Evolutionary conservation across 371 early-diverging fungal species (phyloP).

Genomic region (Mortierella sp.): DNA sequence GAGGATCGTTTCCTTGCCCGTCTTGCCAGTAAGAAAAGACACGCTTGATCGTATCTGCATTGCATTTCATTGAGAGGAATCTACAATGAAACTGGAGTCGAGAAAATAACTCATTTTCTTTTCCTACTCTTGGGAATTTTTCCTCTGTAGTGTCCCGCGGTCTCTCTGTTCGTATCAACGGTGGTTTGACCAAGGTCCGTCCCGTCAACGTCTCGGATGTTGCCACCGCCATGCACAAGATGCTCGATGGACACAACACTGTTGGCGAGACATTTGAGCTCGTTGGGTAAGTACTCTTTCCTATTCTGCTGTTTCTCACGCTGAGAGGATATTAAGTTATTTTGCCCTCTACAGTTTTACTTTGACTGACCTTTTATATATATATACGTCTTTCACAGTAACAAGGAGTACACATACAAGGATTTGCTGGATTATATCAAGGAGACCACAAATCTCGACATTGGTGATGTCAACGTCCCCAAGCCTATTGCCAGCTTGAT

Average conservation of each 20-base stretch:
- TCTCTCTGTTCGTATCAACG: constrained; percentile 79
- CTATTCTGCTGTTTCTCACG: not conserved
- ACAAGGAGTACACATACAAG: constrained; percentile 79
- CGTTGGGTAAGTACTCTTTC: constrained; percentile 70
- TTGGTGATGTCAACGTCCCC: constrained; percentile 69
- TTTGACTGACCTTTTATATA: not conserved
- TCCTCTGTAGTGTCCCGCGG: constrained; percentile 52
- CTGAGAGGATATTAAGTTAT: not conserved
- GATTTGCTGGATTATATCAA: constrained; percentile 82
- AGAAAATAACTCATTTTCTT: too few species aligned
- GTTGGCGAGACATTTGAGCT: constrained; percentile 92
- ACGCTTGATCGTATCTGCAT: too few species aligned
- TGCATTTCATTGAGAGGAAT: not conserved
- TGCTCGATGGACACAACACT: constrained; percentile 77
- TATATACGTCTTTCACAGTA: constrained; percentile 45
- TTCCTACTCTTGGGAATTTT: too few species aligned
- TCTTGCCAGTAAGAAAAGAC: constrained; percentile 83
- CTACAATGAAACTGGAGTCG: too few species aligned
- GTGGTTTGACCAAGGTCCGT: constrained; percentile 78
- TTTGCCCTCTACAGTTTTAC: not conserved
- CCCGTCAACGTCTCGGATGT: constrained; percentile 94
- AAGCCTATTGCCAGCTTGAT: constrained; percentile 70
- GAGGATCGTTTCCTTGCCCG: constrained; percentile 95
- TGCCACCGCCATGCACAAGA: constrained; percentile 82
- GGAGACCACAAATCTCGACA: constrained; percentile 66